Evolutionary conservation across 106 monocot genomes (phyloP).

Genomic region (Platanthera zijinensis): DNA sequence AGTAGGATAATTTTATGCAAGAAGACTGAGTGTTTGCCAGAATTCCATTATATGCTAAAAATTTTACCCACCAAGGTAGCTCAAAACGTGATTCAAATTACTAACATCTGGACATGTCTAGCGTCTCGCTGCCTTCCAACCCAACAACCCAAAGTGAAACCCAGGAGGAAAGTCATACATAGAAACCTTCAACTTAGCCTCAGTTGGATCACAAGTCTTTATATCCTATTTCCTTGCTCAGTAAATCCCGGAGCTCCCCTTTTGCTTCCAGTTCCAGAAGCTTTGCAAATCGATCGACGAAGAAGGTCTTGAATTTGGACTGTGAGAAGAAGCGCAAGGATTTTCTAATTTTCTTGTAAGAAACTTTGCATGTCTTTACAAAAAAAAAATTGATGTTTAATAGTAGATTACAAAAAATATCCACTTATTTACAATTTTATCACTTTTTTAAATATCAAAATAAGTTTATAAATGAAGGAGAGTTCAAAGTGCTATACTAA

Average conservation of each 20-base stretch:
- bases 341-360: neutral
- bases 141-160: slow-evolving; percentile 62
- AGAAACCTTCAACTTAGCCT: slow-evolving; percentile 38
- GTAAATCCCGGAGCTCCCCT: neutral
- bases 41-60: slow-evolving; percentile 87
- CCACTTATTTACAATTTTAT: no score
- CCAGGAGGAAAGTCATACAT: slow-evolving; percentile 60
- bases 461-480: no score
- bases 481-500: no score
- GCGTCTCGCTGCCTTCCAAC: slow-evolving; percentile 24
- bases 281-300: neutral
- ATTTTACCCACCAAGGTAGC: slow-evolving; percentile 79
- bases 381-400: no score
- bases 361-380: neutral
- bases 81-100: slow-evolving; percentile 21
- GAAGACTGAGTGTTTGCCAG: slow-evolving; percentile 81
- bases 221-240: neutral
- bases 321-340: neutral
- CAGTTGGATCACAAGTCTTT: slow-evolving; percentile 6
- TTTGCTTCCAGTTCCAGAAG: neutral
- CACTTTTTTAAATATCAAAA: no score
- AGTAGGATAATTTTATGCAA: slow-evolving; percentile 29
- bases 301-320: neutral
- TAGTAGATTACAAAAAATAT: no score
- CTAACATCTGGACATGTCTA: slow-evolving; percentile 50